Base-by-base conservation (phyloP, 169 alveolate genomes). In the Cryptosporidium bovis region DNA sequence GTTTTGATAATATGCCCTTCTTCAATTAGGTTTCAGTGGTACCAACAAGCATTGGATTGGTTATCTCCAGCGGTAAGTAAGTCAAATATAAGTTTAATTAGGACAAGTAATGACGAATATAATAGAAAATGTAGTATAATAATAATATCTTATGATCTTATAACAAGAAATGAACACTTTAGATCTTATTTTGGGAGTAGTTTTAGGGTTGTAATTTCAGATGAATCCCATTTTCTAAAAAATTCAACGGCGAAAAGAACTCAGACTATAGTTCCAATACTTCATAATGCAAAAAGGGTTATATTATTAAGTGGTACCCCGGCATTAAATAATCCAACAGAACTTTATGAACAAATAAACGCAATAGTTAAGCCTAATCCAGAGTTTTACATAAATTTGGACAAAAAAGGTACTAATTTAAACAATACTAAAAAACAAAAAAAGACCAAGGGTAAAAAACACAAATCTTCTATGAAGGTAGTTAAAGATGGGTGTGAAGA, bases 221-320 rank as follows among this genome's bases (percentile, higher is more conserved):
- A 98, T 93, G 99, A 98, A 90, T 97, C 99, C 3, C 99, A 98
- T 90, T 97, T 96, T 91, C 87, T 97, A 31, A 98, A 98, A 92
- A 96, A 97, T 68, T 82, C 91, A 50, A 77, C 93, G 55, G 96
- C 99, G 15, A 95, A 95, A 90, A 93, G 99, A 69, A 95, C 99
- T 3, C 92, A 92, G 83, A 91, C 83, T 24, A 68, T 96, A 29
- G 93, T 95, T 29, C 99, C 99, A 18, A 90, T 97, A 65, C 92
- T 97, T 51, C 95, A 93, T 85, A 93, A 91, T 64, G 94, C 98
- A 10, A 93, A 90, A 62, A 90, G 99, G 83, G 94, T 94, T 12
- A 94, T 97, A 34, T 91, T 97, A 58, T 93, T 97, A 31, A 94
- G 98, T 29, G 99, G 99, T 20, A 97, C 99, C 10, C 99, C 99